Evolutionary conservation across 1,284 basidiomycete genomes (phyloP), one percentile per base, ranked within the genome.

Genomic region (Puccinia horiana): DNA sequence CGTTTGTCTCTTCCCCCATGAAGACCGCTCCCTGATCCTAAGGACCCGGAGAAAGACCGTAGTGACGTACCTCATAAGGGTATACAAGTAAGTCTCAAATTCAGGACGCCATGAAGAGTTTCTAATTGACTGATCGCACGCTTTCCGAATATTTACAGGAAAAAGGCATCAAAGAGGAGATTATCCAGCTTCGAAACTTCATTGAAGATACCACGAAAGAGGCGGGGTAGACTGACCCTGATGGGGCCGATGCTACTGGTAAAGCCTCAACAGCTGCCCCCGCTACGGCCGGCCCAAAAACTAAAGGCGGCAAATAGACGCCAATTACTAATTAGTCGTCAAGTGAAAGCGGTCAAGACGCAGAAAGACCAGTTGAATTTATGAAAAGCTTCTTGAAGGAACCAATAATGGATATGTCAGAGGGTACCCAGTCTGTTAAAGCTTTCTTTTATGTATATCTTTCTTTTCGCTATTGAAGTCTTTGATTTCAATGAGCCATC

Each of bases 21-120:
- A 73, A 76, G 73, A 23, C 73, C 73, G 35, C 35, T 76, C 3
- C 73, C 73, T 37, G 49, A 76, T 61, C 32, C 52, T 61, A 61
- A 58, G 32, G 42, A 40, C 32, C 20, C 73, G 23, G 54, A 42
- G 12, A 54, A 76, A 35, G 35, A 73, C 8, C 52, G 73, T 26
- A 76, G 29, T 23, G 73, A 76, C 42, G n/a, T 76, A 23, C 35
- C 54, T 42, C 49, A 76, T 16, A 76, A 76, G 23, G 73, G 73
- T 40, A 58, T 76, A 37, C 73, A 76, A 76, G 73, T 76, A 76
- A 76, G 73, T 37, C 42, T 3, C 20, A 23, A 75, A 75, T 6
- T 37, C n/a, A 32, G 20, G 4, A 73, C 14, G 8, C 14, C 9
- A 69, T 47, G 23, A 9, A 73, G 18, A 23, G 47, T 11, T 9